Percentiles rank a stretch among this genome's conserved stretches.
These are phyloP conservation scores for Onygenales sp. DNA, from an alignment of 2,329 filamentous ascomycete species.

Conservation along the genomic window DNA sequence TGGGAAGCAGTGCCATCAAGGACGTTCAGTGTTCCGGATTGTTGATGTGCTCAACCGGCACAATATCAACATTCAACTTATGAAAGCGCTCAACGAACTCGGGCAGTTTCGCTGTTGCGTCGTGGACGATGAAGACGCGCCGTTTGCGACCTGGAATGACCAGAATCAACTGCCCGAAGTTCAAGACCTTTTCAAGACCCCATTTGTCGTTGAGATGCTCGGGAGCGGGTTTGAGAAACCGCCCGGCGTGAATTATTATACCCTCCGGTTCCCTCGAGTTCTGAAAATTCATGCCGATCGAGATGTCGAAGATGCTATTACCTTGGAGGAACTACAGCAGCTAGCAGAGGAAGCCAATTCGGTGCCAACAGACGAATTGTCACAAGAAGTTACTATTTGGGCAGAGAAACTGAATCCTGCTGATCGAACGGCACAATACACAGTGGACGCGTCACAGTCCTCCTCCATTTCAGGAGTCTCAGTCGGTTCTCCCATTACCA, in stretches of 20 bases:
- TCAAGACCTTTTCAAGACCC: conserved; percentile 52
- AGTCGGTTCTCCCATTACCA: neutral
- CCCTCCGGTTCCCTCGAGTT: conserved; percentile 66
- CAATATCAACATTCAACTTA: conserved; percentile 40
- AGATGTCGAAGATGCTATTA: conserved; percentile 56
- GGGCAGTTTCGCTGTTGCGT: conserved; percentile 37
- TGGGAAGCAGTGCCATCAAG: conserved; percentile 43
- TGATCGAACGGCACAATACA: conserved; percentile 8
- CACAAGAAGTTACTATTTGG: conserved; percentile 9
- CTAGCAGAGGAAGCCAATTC: conserved; percentile 52
- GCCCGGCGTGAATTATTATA: conserved; percentile 60
- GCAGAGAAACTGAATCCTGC: conserved; percentile 5
- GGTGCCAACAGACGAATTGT: conserved; percentile 22
- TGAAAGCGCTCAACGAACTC: conserved; percentile 42
- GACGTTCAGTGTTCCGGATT: conserved; percentile 53
- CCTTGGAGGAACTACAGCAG: conserved; percentile 59
- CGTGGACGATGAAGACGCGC: conserved; percentile 18
- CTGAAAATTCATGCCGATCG: conserved; percentile 71
- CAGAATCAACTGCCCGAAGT: conserved; percentile 26
- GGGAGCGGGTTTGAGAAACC: conserved; percentile 72
- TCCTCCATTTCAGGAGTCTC: conserved; percentile 1
- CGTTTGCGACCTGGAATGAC: conserved; percentile 40
- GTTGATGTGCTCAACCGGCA: conserved; percentile 51
- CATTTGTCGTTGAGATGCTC: conserved; percentile 69
- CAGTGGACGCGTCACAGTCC: conserved; percentile 8